Conservation (phyloP, 305 asterid genomes). For the Euphrasia arctica region DNA sequence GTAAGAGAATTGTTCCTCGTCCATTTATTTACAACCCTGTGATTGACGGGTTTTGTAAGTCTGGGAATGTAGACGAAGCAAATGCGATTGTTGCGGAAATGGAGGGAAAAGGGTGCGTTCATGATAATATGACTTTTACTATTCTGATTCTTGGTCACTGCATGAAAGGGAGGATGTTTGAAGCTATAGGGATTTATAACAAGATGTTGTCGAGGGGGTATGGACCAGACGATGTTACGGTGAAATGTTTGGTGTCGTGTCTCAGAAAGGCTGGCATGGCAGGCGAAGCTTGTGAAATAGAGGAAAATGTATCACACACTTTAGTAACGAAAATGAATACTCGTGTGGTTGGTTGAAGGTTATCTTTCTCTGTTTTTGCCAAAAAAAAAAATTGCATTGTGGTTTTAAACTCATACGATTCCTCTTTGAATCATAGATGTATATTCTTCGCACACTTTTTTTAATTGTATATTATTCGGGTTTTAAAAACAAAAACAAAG, state of each 20-base stretch:
- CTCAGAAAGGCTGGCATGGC: conserved; percentile 92
- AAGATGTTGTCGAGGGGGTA: conserved; percentile 75
- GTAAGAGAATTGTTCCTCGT: conserved; percentile 54
- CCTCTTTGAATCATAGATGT: background rate
- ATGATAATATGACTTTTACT: conserved; percentile 82
- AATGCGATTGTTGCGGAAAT: conserved; percentile 64
- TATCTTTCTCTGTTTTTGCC: conserved; percentile 20
- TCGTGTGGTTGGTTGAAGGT: conserved; percentile 40
- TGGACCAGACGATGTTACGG: conserved; percentile 53
- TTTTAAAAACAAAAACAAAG: no score
- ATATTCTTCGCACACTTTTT: no score
- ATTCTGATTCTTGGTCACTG: conserved; percentile 88
- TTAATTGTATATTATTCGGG: no score
- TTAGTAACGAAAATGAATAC: conserved; percentile 22
- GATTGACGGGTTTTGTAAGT: conserved; percentile 80
- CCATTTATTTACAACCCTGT: conserved; percentile 88
- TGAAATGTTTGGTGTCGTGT: conserved; percentile 45
- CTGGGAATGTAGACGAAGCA: conserved; percentile 83
- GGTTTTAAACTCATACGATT: conserved; percentile 3
- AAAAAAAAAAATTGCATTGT: conserved; percentile 3
- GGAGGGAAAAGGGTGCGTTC: conserved; percentile 72
- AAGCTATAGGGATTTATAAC: conserved; percentile 59
- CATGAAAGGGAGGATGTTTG: conserved; percentile 88
- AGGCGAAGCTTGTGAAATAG: conserved; percentile 63
- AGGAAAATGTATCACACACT: conserved; percentile 30